Evolutionary conservation across 208 protist species (phyloP), one percentile per base, ranked within the genome.

Genomic region (Crithidia thermophila): DNA sequence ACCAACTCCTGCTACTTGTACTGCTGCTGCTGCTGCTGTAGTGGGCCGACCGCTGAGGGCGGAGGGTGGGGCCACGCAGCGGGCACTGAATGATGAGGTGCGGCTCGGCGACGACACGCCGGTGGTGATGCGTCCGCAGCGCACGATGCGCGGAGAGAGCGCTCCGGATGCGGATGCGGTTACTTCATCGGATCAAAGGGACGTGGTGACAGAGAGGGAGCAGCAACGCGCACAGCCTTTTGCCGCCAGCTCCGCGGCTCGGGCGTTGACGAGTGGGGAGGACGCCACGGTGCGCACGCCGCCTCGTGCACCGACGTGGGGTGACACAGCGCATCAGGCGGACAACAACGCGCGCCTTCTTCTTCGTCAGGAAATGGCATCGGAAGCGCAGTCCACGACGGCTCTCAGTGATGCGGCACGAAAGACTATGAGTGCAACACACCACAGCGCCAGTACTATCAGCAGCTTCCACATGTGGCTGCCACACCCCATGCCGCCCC

Each of bases 381-480:
- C 28, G 37, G 52, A n/a, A 21, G 31, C 18, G 23, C 31, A 39
- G 0, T 11, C 40, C 20, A 42, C 23, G 4, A 20, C 28, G 18
- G 16, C 28, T 16, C 46, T n/a, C 34, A 6, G 46, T 3, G 16
- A 16, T n/a, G n/a, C n/a, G n/a, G n/a, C n/a, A n/a, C n/a, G n/a
- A n/a, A n/a, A n/a, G n/a, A n/a, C n/a, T n/a, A n/a, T n/a, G n/a
- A n/a, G n/a, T n/a, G n/a, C n/a, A n/a, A n/a, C n/a, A n/a, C n/a
- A 47, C 27, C 60, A 53, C 40, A 64, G 69, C 46, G 37, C 14
- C 31, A 75, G 61, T 30, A 75, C 69, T 7, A 61, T 65, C 10
- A 64, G 69, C 59, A 75, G 69, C 42, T 75, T 75, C 30, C 69
- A 58, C 31, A 75, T 75, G 69, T 75, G 69, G 69, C 46, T 67